Base-by-base conservation (phyloP, 1,284 basidiomycete genomes). In the Ceratobasidium sp. region DNA sequence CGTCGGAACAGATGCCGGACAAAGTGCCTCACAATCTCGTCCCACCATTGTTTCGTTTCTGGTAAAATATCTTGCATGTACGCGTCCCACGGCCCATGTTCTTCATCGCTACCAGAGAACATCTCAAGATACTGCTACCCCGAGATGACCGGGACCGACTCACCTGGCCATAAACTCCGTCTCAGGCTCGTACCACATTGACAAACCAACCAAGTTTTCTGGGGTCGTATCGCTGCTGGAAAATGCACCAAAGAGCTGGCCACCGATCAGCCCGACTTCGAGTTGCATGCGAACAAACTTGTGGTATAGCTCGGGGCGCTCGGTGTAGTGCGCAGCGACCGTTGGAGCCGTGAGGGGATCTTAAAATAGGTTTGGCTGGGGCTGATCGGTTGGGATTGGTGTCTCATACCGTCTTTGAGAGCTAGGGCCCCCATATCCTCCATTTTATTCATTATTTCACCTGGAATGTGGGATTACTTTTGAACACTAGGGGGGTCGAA, bases 301-400 rank as follows among this genome's bases (percentile, higher is more conserved):
- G 44, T 52, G 44, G 66, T 30, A 44, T 3, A 54, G 23, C 6
- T 68, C 66, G 33, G 66, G 66, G 7, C 44, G n/a, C n/a, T 50
- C 48, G 20, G 35, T n/a, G 33, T 68, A 68, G 6, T n/a, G 16
- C n/a, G 44, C 46, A 6, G 35, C 66, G 12, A 68, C 38, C 4
- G 66, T 46, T 50, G 66, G 66, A 18, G 52, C 35, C 27, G 66
- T 68, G 8, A 68, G 41, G 14, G 66, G 66, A 33, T 68, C 66
- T 68, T 27, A 12, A 52, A 41, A 52, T 5, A 6, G 23, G 52
- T 50, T 33, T 50, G 30, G 35, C 44, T 16, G 62, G 20, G 14
- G 18, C 18, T 8, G 7, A 6, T 57, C 5, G 18, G 5, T n/a
- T 57, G n/a, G 54, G 20, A 33, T 20, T 60, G 20, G 52, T 54